Conservation (phyloP, 441 rosid species). For the Mallotus japonicus region DNA sequence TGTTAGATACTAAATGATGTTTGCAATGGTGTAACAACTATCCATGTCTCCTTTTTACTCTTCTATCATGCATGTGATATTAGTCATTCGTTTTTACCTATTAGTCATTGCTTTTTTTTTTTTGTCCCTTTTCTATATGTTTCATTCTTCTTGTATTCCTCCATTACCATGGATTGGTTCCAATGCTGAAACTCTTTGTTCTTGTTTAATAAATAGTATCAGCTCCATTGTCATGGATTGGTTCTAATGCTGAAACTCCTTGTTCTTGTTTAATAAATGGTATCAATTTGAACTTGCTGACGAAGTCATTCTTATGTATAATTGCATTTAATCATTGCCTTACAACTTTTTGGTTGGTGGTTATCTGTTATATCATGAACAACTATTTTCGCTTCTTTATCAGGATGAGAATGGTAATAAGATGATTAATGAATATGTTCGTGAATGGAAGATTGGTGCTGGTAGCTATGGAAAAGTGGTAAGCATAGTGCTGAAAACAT, state of each 20-base stretch:
- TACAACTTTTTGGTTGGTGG: constrained; percentile 1
- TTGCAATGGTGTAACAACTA: not conserved
- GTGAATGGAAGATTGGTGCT: constrained; percentile 75
- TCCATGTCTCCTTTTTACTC: not conserved
- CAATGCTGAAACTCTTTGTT: no score
- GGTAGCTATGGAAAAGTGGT: constrained; percentile 99
- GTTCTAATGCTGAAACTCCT: not conserved
- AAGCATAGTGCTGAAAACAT: constrained; percentile 29
- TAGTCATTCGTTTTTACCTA: not conserved
- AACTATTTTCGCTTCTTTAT: constrained; percentile 13
- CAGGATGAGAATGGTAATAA: constrained; percentile 94
- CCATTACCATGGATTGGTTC: not conserved
- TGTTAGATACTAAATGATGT: not conserved
- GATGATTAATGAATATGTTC: constrained; percentile 85
- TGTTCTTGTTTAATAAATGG: not conserved
- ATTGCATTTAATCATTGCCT: not conserved
- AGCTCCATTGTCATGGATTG: not conserved
- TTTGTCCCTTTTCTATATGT: no score
- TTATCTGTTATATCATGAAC: not conserved
- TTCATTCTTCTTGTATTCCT: not conserved
- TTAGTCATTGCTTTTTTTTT: no score
- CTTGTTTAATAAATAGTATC: not conserved
- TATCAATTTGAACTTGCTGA: constrained; percentile 3
- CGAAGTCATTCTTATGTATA: not conserved
- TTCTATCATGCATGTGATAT: not conserved